phyloP scores from a whole-genome alignment of 73 alveolate species.

The Urostyla sp. region DNA sequence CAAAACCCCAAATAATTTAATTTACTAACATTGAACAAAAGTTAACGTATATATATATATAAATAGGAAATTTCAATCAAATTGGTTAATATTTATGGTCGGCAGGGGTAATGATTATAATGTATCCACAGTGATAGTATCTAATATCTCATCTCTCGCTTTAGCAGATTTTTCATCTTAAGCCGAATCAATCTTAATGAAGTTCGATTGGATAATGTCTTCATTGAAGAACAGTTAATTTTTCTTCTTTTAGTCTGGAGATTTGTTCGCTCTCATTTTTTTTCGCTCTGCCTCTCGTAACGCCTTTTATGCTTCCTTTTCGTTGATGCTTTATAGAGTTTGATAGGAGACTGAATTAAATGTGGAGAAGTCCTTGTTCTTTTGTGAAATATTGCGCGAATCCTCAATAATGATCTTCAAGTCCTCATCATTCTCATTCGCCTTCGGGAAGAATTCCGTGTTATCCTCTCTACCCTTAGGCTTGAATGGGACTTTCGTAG shows the following conservation, averaged over 20 bases:
- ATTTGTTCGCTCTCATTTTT: too few species aligned
- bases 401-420: conserved; percentile 29
- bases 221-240: too few species aligned
- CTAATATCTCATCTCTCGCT: background rate
- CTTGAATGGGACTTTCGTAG: conserved; percentile 59
- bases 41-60: too few species aligned
- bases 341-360: conserved; percentile 22
- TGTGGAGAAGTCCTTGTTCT: conserved; percentile 30
- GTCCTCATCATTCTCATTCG: conserved; percentile 48
- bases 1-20: background rate
- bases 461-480: conserved; percentile 67
- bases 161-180: background rate
- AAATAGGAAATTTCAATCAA: background rate
- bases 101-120: background rate
- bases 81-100: background rate
- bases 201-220: too few species aligned
- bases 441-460: conserved; percentile 51
- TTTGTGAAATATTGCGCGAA: background rate
- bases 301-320: conserved; percentile 48
- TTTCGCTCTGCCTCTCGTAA: too few species aligned
- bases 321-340: conserved; percentile 17
- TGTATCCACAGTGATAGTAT: background rate
- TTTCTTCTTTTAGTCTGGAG: too few species aligned
- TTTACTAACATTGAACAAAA: too few species aligned
- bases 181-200: background rate